A percentile compares a stretch with the other conserved stretches of the same genome.
Conservation (phyloP, 148 eudicot species). For the Vaccinium myrtillus region DNA sequence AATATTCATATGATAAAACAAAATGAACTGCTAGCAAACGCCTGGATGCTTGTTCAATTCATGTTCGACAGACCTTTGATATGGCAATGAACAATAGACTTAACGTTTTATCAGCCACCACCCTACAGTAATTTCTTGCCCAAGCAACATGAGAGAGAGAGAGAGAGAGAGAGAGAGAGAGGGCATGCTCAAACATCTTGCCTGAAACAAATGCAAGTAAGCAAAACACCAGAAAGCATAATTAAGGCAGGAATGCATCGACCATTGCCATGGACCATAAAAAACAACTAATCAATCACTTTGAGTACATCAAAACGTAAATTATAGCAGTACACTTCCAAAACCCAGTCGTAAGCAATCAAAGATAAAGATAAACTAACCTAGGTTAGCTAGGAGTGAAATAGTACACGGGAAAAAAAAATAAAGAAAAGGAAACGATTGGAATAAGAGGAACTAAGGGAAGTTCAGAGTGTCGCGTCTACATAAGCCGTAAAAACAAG, state of each 20-base stretch:
- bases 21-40: neutral
- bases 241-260: neutral
- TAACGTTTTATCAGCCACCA: neutral
- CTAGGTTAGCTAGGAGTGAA: conserved; percentile 12
- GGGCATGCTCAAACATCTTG: neutral
- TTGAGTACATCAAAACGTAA: neutral
- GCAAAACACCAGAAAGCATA: neutral
- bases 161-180: conserved; percentile 12
- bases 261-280: neutral
- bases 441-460: neutral
- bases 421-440: neutral
- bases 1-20: neutral
- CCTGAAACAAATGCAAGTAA: neutral
- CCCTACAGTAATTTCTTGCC: neutral
- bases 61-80: neutral
- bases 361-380: conserved; percentile 12
- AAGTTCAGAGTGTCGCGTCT: neutral
- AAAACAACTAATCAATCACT: neutral
- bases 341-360: conserved; percentile 6
- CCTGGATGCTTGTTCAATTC: neutral
- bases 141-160: neutral
- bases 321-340: conserved; percentile 12
- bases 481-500: neutral
- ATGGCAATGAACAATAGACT: neutral
- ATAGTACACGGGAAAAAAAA: conserved; percentile 1